A percentile compares a stretch with the other conserved stretches of the same genome.
These are phyloP conservation scores for Paecilomyces dactylethromorphus DNA, from an alignment of 2,329 filamentous ascomycete species.

Conservation along the genomic window DNA sequence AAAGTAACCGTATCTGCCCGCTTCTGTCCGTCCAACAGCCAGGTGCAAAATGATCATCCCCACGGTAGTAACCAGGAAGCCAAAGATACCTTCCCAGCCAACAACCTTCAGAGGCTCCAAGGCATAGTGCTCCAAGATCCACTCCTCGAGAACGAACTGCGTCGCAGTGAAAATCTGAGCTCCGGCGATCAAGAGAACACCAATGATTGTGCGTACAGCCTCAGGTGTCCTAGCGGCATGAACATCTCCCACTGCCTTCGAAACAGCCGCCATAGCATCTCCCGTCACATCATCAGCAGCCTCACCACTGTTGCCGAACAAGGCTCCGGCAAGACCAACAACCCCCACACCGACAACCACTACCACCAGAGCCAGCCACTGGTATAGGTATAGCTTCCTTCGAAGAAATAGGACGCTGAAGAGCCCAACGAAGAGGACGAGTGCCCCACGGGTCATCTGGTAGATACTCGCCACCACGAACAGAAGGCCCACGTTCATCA, in stretches of 20 bases:
- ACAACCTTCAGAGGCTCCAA: constrained; percentile 85
- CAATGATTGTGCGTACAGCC: constrained; percentile 66
- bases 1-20: constrained; percentile 76
- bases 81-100: constrained; percentile 93
- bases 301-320: constrained; percentile 60
- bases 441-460: constrained; percentile 93
- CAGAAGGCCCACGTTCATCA: constrained; percentile 93
- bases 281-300: constrained; percentile 28
- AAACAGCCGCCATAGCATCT: constrained; percentile 18
- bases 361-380: constrained; percentile 82
- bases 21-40: constrained; percentile 65
- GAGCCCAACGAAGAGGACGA: constrained; percentile 90
- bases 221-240: constrained; percentile 43
- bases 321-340: constrained; percentile 80
- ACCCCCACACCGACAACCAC: constrained; percentile 84
- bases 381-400: constrained; percentile 73
- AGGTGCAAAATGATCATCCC: constrained; percentile 77
- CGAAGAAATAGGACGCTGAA: constrained; percentile 90
- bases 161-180: constrained; percentile 96
- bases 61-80: constrained; percentile 70
- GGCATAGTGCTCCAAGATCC: constrained; percentile 73
- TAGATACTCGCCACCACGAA: constrained; percentile 96
- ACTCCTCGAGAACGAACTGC: constrained; percentile 94
- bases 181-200: constrained; percentile 82
- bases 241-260: constrained; percentile 37